These are phyloP conservation scores for Mycena vitilis DNA, from an alignment of 768 basidiomycete species.

Conservation along the genomic window DNA sequence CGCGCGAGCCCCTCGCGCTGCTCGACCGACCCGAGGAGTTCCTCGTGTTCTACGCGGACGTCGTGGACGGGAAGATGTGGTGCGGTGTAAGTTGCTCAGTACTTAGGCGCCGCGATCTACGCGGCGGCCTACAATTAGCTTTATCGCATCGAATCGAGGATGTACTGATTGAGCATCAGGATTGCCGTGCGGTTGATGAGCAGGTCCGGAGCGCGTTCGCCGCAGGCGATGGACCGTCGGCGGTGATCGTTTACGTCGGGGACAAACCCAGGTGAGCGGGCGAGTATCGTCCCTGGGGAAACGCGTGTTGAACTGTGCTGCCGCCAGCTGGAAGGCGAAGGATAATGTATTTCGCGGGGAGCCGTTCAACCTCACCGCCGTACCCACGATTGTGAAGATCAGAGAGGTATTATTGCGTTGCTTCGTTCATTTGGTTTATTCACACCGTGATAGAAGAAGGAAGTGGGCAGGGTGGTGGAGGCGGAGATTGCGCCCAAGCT, in stretches of 20 bases:
- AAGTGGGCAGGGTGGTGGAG: conserved; percentile 45
- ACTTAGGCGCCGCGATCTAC: no score
- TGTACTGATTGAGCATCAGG: conserved; percentile 53
- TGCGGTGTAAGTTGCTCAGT: conserved; percentile 65
- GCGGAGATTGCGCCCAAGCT: conserved; percentile 34
- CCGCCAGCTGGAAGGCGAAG: conserved; percentile 73
- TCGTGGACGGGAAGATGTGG: conserved; percentile 73
- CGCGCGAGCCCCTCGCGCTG: conserved; percentile 49
- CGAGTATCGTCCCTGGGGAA: conserved; percentile 3
- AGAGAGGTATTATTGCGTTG: conserved; percentile 57
- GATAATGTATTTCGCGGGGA: conserved; percentile 68
- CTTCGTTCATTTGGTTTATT: background rate
- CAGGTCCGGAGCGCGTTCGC: conserved; percentile 65
- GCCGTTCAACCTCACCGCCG: conserved; percentile 68
- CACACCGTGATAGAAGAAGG: conserved; percentile 37
- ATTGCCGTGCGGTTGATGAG: conserved; percentile 73
- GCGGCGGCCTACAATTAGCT: no score
- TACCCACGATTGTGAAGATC: conserved; percentile 77
- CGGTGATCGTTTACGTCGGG: conserved; percentile 76
- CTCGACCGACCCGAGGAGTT: conserved; percentile 59
- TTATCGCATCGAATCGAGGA: no score
- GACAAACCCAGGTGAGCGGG: conserved; percentile 66
- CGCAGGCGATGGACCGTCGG: conserved; percentile 58
- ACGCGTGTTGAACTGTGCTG: conserved; percentile 15
- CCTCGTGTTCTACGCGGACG: conserved; percentile 78